Conservation (phyloP, 805 yeast genomes). For the Monosporozyma aerobia region DNA sequence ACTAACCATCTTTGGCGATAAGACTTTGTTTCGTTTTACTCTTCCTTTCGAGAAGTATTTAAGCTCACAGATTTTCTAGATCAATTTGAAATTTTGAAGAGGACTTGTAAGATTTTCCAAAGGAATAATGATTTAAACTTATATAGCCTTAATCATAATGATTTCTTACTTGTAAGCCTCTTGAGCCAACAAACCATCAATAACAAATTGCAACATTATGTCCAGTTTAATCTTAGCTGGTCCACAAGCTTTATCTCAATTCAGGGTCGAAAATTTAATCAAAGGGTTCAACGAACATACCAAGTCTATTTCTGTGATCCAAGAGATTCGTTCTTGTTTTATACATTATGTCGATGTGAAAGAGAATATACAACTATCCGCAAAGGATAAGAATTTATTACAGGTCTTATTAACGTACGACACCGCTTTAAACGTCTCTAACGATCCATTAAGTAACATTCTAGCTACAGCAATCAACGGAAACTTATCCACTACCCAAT, state of each 20-base stretch:
- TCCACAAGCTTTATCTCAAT: constrained; percentile 80
- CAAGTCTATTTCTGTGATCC: constrained; percentile 52
- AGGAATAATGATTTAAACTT: not conserved
- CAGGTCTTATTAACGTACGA: constrained; percentile 68
- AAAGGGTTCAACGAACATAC: constrained; percentile 65
- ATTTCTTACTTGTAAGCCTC: not conserved
- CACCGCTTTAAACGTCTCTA: constrained; percentile 42
- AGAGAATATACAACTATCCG: constrained; percentile 25
- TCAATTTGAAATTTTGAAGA: not conserved
- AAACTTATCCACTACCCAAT: constrained; percentile 8
- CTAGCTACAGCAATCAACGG: constrained; percentile 24
- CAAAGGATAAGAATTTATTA: constrained; percentile 40
- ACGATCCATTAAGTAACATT: constrained; percentile 30
- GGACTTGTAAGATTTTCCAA: not conserved
- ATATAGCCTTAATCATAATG: not conserved
- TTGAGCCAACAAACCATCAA: not conserved
- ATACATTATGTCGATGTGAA: constrained; percentile 69
- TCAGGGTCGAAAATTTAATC: constrained; percentile 67
- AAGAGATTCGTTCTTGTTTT: constrained; percentile 61
- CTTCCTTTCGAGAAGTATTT: not conserved
- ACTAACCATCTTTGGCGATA: not conserved
- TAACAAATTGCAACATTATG: constrained; percentile 16
- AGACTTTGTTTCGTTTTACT: too few relatives aligned
- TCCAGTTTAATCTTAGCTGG: constrained; percentile 62
- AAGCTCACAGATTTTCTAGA: not conserved